Percentiles rank a stretch among this genome's conserved stretches.
Conservation (phyloP, 2,329 filamentous ascomycete species). For the Paramyrothecium roridum region DNA sequence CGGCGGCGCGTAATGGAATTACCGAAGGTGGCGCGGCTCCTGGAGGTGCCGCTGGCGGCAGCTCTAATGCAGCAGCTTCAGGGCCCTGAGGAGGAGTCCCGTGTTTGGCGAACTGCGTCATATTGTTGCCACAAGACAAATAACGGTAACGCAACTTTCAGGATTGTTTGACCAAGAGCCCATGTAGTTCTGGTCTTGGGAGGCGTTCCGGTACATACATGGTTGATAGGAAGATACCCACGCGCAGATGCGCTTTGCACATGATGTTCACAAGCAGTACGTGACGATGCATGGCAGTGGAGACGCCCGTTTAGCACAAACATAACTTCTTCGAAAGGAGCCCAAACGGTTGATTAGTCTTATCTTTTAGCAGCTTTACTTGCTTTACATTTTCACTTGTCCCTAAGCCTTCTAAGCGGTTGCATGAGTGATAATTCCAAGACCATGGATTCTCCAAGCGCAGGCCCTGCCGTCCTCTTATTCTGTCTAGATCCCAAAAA, state of each 20-base stretch:
- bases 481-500: background rate
- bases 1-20: conserved; percentile 10
- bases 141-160: background rate
- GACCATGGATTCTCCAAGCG: background rate
- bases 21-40: background rate
- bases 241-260: background rate
- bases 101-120: too few species aligned
- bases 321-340: background rate
- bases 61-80: conserved; percentile 6
- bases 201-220: background rate
- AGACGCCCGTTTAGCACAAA: background rate
- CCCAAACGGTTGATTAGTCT: background rate
- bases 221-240: background rate
- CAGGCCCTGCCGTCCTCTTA: background rate
- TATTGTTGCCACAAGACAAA: too few species aligned
- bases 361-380: background rate
- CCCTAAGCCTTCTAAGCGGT: background rate
- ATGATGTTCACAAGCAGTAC: too few species aligned
- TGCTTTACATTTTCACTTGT: background rate
- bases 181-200: background rate
- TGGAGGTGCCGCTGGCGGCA: background rate
- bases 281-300: too few species aligned
- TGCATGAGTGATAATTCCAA: background rate
- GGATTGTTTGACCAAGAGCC: background rate
- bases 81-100: conserved; percentile 3